Evolutionary conservation across 75 land plant genomes (phyloP).

Genomic region (Pinus taeda): DNA sequence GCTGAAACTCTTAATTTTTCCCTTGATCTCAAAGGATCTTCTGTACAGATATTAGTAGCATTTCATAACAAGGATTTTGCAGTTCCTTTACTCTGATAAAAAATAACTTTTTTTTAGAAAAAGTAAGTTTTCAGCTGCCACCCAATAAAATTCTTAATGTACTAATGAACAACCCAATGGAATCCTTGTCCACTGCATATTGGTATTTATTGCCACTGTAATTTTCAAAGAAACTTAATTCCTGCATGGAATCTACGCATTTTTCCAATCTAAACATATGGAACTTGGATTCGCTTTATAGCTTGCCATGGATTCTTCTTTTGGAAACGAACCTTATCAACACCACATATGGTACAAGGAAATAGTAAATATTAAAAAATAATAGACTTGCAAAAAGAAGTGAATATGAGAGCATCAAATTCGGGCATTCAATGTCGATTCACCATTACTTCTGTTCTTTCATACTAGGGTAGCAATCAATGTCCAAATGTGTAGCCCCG

Average conservation of each 20-base stretch:
- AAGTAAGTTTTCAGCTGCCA: background rate
- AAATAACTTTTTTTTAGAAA: background rate
- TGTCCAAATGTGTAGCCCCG: conserved; percentile 33
- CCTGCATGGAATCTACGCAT: background rate
- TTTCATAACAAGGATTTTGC: background rate
- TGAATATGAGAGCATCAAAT: background rate
- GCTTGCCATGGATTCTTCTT: background rate
- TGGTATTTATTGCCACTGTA: background rate
- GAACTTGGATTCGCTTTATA: background rate
- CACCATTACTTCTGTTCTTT: conserved; percentile 23
- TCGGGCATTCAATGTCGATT: conserved; percentile 4
- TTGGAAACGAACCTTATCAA: background rate
- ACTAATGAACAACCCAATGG: background rate
- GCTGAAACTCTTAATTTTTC: no score
- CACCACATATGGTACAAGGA: conserved; percentile 3
- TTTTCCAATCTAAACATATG: background rate
- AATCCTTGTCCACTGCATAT: background rate
- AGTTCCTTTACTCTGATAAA: background rate
- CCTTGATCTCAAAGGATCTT: background rate
- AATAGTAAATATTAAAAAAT: background rate
- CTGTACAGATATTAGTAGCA: background rate
- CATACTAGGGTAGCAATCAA: conserved; percentile 61
- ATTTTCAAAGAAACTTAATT: background rate
- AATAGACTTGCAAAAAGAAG: background rate
- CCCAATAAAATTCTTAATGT: background rate